Evolutionary conservation across 2,329 filamentous ascomycete species (phyloP).

Genomic region (Graphilbum sp.): DNA sequence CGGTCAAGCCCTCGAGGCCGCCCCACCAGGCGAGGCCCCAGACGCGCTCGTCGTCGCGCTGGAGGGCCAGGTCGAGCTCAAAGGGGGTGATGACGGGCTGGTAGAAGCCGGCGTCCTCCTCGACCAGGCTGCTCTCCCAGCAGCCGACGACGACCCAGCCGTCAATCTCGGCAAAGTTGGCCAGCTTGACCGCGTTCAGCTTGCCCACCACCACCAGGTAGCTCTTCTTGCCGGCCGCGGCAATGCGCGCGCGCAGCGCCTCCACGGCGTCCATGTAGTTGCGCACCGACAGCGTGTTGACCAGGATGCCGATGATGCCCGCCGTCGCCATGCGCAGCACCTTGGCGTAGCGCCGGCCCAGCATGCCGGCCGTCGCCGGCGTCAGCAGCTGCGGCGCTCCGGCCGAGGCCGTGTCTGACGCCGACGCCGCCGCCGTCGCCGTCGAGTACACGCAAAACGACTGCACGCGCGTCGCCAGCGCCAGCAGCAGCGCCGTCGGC

Average conservation of each 20-base stretch:
- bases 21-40: slow-evolving; percentile 86
- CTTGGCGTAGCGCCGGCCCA: slow-evolving; percentile 78
- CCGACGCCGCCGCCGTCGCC: slow-evolving; percentile 18
- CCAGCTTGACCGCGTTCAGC: slow-evolving; percentile 85
- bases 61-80: slow-evolving; percentile 66
- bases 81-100: slow-evolving; percentile 88
- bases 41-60: slow-evolving; percentile 56
- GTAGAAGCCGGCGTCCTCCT: slow-evolving; percentile 70
- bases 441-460: slow-evolving; percentile 60
- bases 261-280: slow-evolving; percentile 77
- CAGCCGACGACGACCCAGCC: slow-evolving; percentile 97
- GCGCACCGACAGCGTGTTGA: slow-evolving; percentile 85
- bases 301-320: slow-evolving; percentile 79
- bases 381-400: slow-evolving; percentile 7
- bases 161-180: slow-evolving; percentile 89
- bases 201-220: slow-evolving; percentile 97
- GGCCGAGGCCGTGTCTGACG: neutral
- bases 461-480: slow-evolving; percentile 66
- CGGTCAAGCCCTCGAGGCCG: slow-evolving; percentile 54
- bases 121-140: slow-evolving; percentile 90
- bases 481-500: slow-evolving; percentile 68
- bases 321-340: slow-evolving; percentile 65
- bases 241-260: slow-evolving; percentile 56
- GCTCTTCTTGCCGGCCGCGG: slow-evolving; percentile 73
- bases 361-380: slow-evolving; percentile 32